phyloP scores from a whole-genome alignment of 495 filamentous ascomycete species.

The Friedmanniomyces simplex region DNA sequence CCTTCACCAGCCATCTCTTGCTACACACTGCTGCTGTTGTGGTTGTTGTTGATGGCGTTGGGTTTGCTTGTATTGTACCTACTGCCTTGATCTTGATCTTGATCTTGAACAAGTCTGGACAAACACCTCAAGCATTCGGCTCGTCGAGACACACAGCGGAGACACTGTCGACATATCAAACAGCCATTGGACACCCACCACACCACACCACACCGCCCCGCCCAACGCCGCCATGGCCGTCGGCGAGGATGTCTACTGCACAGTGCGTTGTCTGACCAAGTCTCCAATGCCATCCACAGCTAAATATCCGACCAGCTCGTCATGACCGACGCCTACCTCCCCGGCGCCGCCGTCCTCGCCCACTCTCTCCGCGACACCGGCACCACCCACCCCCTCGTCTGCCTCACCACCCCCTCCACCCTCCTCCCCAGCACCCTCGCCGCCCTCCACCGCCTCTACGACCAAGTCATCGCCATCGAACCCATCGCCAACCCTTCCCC shows the following conservation, averaged over 20 bases:
- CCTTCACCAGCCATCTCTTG: too few species aligned
- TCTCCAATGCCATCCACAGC: conserved; percentile 2
- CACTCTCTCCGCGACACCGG: conserved; percentile 91
- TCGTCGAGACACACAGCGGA: too few species aligned
- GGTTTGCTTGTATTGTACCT: too few species aligned
- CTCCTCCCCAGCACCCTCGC: conserved; percentile 61
- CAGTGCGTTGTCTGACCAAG: conserved; percentile 30
- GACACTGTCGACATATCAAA: background rate
- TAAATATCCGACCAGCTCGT: conserved; percentile 42
- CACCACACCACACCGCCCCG: background rate
- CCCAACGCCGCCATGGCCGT: conserved; percentile 7
- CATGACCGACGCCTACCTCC: conserved; percentile 75
- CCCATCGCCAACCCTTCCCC: conserved; percentile 64
- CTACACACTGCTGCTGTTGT: too few species aligned
- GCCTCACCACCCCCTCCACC: conserved; percentile 67
- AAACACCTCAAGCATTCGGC: too few species aligned
- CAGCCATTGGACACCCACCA: background rate
- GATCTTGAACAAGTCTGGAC: too few species aligned
- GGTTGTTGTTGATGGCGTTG: too few species aligned
- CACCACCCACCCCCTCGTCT: conserved; percentile 74
- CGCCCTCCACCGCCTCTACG: conserved; percentile 75
- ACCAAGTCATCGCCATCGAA: conserved; percentile 78
- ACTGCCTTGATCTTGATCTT: too few species aligned
- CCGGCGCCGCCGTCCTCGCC: conserved; percentile 80
- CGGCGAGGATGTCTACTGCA: conserved; percentile 48